These are phyloP conservation scores for Aurifilum marmelostoma DNA, from an alignment of 2,329 filamentous ascomycete genomes.

Conservation along the genomic window DNA sequence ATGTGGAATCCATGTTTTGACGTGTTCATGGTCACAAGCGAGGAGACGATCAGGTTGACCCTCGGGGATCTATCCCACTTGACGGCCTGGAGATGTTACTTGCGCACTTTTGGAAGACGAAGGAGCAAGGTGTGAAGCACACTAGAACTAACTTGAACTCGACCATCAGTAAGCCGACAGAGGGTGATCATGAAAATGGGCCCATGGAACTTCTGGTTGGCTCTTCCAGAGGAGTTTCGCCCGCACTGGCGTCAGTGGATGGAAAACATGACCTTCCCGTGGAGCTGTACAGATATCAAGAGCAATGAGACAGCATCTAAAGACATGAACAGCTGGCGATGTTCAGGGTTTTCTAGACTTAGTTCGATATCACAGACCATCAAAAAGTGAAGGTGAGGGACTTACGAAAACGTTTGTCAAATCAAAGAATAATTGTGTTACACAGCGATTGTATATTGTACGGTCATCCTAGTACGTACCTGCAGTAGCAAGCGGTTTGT, in stretches of 20 bases:
- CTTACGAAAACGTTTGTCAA: neutral
- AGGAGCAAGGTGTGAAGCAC: neutral
- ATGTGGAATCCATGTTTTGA: conserved; percentile 6
- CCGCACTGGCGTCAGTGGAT: conserved; percentile 1
- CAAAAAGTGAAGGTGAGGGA: too few species aligned
- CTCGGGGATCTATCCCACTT: too few species aligned
- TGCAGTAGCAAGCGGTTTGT: neutral
- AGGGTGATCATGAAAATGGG: conserved; percentile 3
- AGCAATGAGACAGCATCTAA: conserved; percentile 8
- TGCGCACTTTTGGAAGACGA: conserved; percentile 1
- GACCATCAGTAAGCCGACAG: conserved; percentile 7
- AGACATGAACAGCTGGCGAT: conserved; percentile 8
- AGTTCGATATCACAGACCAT: neutral
- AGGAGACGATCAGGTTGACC: conserved; percentile 5
- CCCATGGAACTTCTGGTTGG: conserved; percentile 5
- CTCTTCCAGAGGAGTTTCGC: conserved; percentile 4
- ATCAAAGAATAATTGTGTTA: neutral
- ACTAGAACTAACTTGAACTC: neutral
- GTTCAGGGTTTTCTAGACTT: too few species aligned
- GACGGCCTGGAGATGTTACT: neutral
- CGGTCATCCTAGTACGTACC: neutral
- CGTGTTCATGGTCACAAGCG: conserved; percentile 11
- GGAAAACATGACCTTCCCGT: conserved; percentile 2
- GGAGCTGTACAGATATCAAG: conserved; percentile 11
- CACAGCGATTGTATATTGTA: neutral